Base-by-base conservation (phyloP, 1,284 basidiomycete species). In the Ganoderma leucocontextum region DNA sequence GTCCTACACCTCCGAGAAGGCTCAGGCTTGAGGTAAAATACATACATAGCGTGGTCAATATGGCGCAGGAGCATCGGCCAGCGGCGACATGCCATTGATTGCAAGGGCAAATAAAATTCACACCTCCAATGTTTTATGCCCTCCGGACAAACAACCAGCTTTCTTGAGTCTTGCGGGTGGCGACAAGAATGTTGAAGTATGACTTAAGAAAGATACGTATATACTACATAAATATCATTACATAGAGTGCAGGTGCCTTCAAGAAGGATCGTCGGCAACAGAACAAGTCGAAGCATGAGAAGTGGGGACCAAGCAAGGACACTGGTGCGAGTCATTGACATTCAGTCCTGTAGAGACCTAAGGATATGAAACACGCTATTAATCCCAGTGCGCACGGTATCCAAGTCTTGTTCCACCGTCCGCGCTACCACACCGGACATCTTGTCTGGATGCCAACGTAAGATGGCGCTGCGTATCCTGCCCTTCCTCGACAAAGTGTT, bases 361-460 rank as follows among this genome's bases (percentile, higher is more conserved):
- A 66, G 61, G 42, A 63, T 42, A 64, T 76, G 75, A 61, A 79
- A 79, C 2, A 82, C 79, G 22, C 76, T 70, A 64, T 81, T 80
- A 35, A 84, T 78, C 12, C 81, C 87, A 62, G 85, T 83, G 35
- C 77, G 79, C 19, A 91, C 87, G 13, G 74, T 78, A 22, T 84
- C 83, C 70, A 79, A 72, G 67, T 93, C 91, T 17, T 81, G 80
- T 19, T 84, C 82, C 9, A 80, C 79, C 5, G 91, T 86, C 22
- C 86, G 82, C 13, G 77, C 75, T 33, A 92, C 76, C 3, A 91
- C 74, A 1, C 79, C 73, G 8, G 84, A 83, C 72, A 91, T 83
- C 77, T 92, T 90, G 78, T 94, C 92, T 0, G 92, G 91, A 78
- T 94, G 92, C 87, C 91, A 94, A 5, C 87, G 82, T 62, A 92